A percentile compares a stretch with the other conserved stretches of the same genome.
phyloP scores from a whole-genome alignment of 768 basidiomycete species.

The Tylopilus subfusipes region DNA sequence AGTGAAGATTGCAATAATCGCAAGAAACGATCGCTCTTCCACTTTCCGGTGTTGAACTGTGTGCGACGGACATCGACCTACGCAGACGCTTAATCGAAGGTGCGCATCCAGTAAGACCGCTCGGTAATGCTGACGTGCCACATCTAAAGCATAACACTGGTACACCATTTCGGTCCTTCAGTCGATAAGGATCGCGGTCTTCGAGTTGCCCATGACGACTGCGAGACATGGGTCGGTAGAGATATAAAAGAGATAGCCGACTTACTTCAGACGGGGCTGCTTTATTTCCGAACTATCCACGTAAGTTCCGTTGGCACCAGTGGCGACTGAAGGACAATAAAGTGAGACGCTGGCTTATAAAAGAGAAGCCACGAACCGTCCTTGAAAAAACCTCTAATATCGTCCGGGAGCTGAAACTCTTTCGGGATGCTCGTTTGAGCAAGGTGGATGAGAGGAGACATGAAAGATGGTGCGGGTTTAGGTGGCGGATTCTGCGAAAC shows the following conservation, averaged over 20 bases:
- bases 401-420: slow-evolving; percentile 85
- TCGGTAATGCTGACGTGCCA: slow-evolving; percentile 72
- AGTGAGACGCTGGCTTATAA: slow-evolving; percentile 11
- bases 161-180: slow-evolving; percentile 79
- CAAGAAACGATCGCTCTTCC: slow-evolving; percentile 86
- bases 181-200: slow-evolving; percentile 83
- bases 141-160: slow-evolving; percentile 92
- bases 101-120: slow-evolving; percentile 46
- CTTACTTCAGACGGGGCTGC: slow-evolving; percentile 79
- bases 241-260: slow-evolving; percentile 17
- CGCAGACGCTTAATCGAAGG: slow-evolving; percentile 55
- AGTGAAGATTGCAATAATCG: slow-evolving; percentile 91
- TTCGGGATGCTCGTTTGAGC: slow-evolving; percentile 66
- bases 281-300: slow-evolving; percentile 75
- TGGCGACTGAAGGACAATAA: slow-evolving; percentile 54
- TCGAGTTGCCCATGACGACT: slow-evolving; percentile 88
- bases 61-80: slow-evolving; percentile 39
- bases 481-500: slow-evolving; percentile 56
- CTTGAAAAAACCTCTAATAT: slow-evolving; percentile 79
- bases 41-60: slow-evolving; percentile 44
- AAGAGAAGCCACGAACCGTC: slow-evolving; percentile 57
- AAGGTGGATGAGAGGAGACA: slow-evolving; percentile 70
- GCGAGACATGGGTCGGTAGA: slow-evolving; percentile 3
- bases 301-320: slow-evolving; percentile 78
- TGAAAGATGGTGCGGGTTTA: slow-evolving; percentile 62